Conservation (phyloP, 495 filamentous ascomycete genomes). For the Xylaria bambusicola region DNA sequence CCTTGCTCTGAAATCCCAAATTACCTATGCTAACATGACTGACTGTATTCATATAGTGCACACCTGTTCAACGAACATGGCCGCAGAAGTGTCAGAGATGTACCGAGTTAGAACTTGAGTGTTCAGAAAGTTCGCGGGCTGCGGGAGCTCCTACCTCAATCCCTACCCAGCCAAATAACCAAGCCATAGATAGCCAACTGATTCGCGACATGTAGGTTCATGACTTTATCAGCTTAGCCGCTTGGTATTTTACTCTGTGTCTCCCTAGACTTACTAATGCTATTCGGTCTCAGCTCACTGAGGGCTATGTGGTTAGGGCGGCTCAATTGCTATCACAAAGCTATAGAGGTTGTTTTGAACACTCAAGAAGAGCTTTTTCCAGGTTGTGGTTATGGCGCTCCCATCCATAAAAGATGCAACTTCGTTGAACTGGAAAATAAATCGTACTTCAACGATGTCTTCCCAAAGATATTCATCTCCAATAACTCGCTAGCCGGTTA, state of each 20-base stretch:
- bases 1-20: too few species aligned
- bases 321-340: not conserved
- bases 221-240: not conserved
- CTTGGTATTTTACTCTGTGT: too few species aligned
- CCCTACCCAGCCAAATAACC: not conserved
- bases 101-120: constrained; percentile 1
- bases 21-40: too few species aligned
- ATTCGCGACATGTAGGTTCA: not conserved
- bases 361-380: not conserved
- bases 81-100: constrained; percentile 4
- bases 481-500: not conserved
- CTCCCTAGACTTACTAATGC: too few species aligned
- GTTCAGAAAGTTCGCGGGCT: not conserved
- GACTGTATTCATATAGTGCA: not conserved
- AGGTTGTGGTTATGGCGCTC: rapidly evolving
- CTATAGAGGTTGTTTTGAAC: not conserved
- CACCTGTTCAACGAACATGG: not conserved
- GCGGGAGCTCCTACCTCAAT: not conserved
- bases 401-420: not conserved
- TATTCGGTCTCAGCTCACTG: not conserved
- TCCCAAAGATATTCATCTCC: not conserved
- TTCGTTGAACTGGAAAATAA: not conserved
- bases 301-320: not conserved
- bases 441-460: not conserved
- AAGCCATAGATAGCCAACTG: not conserved